Evolutionary conservation across 192 early-diverging fungal genomes (phyloP).

Genomic region (Coemansia sp.): DNA sequence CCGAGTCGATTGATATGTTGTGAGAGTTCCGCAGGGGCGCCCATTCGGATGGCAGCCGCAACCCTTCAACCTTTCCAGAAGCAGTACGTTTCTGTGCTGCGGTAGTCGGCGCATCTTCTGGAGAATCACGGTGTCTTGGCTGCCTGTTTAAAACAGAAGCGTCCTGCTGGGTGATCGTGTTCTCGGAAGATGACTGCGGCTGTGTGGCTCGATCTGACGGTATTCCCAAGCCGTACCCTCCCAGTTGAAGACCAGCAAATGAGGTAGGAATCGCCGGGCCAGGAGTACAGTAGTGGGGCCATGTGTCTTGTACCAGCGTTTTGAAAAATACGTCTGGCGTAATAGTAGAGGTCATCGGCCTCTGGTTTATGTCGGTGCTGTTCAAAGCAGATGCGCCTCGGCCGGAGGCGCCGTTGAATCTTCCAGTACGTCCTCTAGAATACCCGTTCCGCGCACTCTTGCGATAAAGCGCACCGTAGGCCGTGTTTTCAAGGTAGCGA

Average conservation of each 20-base stretch:
- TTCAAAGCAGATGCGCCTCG: neutral
- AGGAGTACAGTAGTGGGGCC: constrained; percentile 54
- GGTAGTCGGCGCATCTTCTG: neutral
- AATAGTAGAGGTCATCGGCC: constrained; percentile 6
- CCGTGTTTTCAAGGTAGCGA: constrained; percentile 42
- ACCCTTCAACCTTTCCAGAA: neutral
- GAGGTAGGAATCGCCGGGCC: constrained; percentile 30
- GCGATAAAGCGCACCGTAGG: constrained; percentile 30
- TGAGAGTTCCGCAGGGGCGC: constrained; percentile 8
- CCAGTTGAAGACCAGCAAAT: constrained; percentile 28
- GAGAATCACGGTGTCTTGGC: neutral
- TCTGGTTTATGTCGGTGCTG: neutral
- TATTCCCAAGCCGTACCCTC: constrained; percentile 33
- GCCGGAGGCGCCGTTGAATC: neutral
- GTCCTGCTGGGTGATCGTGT: no score
- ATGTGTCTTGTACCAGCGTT: constrained; percentile 48
- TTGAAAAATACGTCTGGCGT: constrained; percentile 50
- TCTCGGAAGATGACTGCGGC: neutral
- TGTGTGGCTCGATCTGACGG: neutral
- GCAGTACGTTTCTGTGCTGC: neutral
- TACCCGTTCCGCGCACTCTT: constrained; percentile 4
- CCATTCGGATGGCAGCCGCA: constrained; percentile 39
- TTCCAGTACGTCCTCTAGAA: neutral
- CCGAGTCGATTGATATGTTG: constrained; percentile 29
- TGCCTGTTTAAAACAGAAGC: neutral